Percentiles rank a stretch among this genome's conserved stretches.
Conservation (phyloP, 495 filamentous ascomycete genomes). For the Tuber microsphaerosporum region DNA sequence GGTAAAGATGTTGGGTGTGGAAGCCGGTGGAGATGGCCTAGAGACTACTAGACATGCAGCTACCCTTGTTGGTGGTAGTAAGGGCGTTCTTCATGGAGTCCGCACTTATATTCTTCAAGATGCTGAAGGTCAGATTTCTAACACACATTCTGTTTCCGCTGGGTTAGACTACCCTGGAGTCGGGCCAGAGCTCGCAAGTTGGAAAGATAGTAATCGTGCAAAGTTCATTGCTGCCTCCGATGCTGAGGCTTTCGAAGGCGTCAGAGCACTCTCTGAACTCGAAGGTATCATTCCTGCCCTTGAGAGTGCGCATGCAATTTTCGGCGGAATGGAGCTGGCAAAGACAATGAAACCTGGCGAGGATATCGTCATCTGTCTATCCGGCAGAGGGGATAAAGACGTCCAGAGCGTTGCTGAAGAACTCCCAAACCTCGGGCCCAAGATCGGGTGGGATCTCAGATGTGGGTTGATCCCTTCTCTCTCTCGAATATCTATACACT, state of each 20-base stretch:
- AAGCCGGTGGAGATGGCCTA: slow-evolving; percentile 93
- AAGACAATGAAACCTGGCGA: slow-evolving; percentile 83
- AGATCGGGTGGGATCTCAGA: slow-evolving; percentile 93
- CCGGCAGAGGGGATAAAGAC: slow-evolving; percentile 92
- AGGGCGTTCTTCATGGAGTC: slow-evolving; percentile 92
- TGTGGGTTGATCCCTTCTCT: slow-evolving; percentile 39
- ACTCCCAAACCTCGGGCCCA: slow-evolving; percentile 75
- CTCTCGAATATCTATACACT: background rate
- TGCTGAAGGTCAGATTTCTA: slow-evolving; percentile 80
- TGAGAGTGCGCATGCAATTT: slow-evolving; percentile 89
- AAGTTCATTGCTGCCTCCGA: slow-evolving; percentile 89
- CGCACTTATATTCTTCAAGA: slow-evolving; percentile 92
- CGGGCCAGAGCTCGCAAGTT: slow-evolving; percentile 79
- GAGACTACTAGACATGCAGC: slow-evolving; percentile 81
- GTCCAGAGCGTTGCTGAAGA: slow-evolving; percentile 97
- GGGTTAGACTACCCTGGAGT: slow-evolving; percentile 97
- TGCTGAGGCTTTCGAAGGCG: slow-evolving; percentile 82
- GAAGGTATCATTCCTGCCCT: slow-evolving; percentile 97
- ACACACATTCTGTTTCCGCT: slow-evolving; percentile 95
- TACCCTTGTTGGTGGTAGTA: slow-evolving; percentile 76
- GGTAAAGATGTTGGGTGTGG: slow-evolving; percentile 86
- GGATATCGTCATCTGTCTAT: slow-evolving; percentile 90
- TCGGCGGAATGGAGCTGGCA: slow-evolving; percentile 76
- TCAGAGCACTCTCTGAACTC: slow-evolving; percentile 69
- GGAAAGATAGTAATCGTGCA: slow-evolving; percentile 84